Evolutionary conservation across 1,139 yeast genomes (phyloP), one percentile per base, ranked within the genome.

Genomic region (Saccharomycopsis phalli): DNA sequence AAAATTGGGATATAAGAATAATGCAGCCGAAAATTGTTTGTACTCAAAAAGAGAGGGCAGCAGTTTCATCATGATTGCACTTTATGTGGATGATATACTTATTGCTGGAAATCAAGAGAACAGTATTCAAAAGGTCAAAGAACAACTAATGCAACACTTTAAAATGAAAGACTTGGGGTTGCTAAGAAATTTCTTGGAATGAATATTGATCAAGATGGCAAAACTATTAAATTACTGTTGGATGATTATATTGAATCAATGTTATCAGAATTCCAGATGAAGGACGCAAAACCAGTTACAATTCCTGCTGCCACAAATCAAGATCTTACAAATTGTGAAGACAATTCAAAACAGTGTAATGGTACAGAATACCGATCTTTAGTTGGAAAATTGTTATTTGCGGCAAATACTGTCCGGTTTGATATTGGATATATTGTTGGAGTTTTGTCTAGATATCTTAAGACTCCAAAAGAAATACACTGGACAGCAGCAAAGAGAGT

Each of bases 381-480:
- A 37, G 29, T 46, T 49, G 37, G 34, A 11, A 31, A 31, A 18
- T 31, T 31, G 19, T 23, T 49, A 19, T 48, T 47, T 38, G 47
- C 46, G 22, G 42, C 50, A 16, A 45, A 47, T 19, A 42, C 48
- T 13, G 46, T 39, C 16, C 37, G 52, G 6, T 41, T 45, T 8
- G 53, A 50, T 25, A 33, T 50, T 2, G 46, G 19, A 6, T n/a
- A n/a, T n/a, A n/a, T n/a, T n/a, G n/a, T n/a, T n/a, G n/a, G n/a
- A n/a, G n/a, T n/a, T n/a, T n/a, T n/a, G n/a, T n/a, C n/a, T n/a
- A n/a, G n/a, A n/a, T n/a, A n/a, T n/a, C n/a, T n/a, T n/a, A n/a
- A n/a, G n/a, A n/a, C n/a, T n/a, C n/a, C n/a, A n/a, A n/a, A n/a
- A n/a, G n/a, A n/a, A n/a, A n/a, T n/a, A n/a, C 46, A 36, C 40